Base-by-base conservation (phyloP, 2,329 filamentous ascomycete genomes). In the Huntiella abstrusa region DNA sequence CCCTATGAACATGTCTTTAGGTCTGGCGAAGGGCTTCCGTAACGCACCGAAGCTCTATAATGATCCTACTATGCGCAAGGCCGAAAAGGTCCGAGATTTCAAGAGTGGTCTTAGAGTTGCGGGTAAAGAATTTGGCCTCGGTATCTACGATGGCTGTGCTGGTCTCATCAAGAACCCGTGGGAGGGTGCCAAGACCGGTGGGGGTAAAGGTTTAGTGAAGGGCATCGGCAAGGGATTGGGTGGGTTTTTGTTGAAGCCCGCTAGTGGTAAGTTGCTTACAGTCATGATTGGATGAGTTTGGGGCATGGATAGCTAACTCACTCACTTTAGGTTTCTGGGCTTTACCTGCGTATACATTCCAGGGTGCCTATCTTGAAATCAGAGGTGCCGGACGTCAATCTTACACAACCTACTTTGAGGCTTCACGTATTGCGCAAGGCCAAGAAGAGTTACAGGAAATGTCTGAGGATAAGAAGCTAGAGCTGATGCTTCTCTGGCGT, bases 31-130 rank as follows among this genome's bases (percentile, higher is more conserved):
- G 59, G 87, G 87, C 0, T 92, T 94, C 58, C 80, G 88, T 57
- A 94, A 94, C 54, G 80, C 83, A 4, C 86, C 87, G 0, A 79
- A 75, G 53, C 65, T 94, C 1, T 94, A 94, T 57, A 82, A 86
- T 37, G 86, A 93, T 55, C 76, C 83, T 1, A 87, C 78, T 1
- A 77, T 94, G 1, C 71, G 83, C 6, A 79, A 80, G n/a, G 65
- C 73, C 1, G 80, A 85, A 49, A 84, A 83, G 54, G 82, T 94
- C 4, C 86, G 82, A 0, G 80, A 78, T 44, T 64, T 93, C 43
- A 70, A 75, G 45, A 83, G 78, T 51, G 87, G 87, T 0, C 61
- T 94, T 19, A 77, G 70, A 51, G 77, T 85, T 39, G 87, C 86
- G 3, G 75, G 81, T 2, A 85, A 81, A 58, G 82, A 84, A 56